Base-by-base conservation (phyloP, 164 flowering plant species). In the Taxillus chinensis region DNA sequence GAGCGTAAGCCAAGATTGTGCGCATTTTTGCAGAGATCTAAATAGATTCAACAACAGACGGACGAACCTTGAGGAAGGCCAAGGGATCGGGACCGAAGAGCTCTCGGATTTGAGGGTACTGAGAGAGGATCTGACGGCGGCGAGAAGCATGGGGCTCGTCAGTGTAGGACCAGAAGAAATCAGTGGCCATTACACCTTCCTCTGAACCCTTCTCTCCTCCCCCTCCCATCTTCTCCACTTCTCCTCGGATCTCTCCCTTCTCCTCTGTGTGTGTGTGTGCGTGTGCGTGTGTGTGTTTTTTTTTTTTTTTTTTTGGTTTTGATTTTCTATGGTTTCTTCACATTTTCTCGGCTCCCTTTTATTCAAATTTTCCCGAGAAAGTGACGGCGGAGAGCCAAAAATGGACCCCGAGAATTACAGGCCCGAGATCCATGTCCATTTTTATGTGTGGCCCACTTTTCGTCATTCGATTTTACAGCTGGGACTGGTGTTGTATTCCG, bases 121-220 rank as follows among this genome's bases (percentile, higher is more conserved):
- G 76, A 68, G 96, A 80, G 77, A 89, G 95, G 71, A 92, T 92
- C 82, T 86, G 83, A 14, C 82, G 75, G 48, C 98, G 68, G 37
- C 98, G 72, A 3, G 91, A 78, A 65, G 98, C 98, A 61, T 92
- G 98, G 1, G 98, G 98, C 69, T 92, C 87, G 57, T 85, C 90
- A 0, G 87, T 85, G 65, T 85, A 83, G 0, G 87, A 83, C 90
- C 90, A 85, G 74, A 81, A 83, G 73, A 83, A 85, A 65, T 85
- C 90, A 0, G 70, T 64, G 13, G 86, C 84, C 90, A 87, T 87
- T 49, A 77, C 83, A 5, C 77, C 92, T 14, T 67, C 85, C 57
- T 76, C 83, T 27, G 27, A 27, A 27, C 0, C 27, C 27, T 27
- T 27, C 48, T 58, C 59, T 8, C 64, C 80, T 45, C 61, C 75